These are phyloP conservation scores for Paramecium octaurelia DNA, from an alignment of 73 alveolate species.

Conservation along the genomic window DNA sequence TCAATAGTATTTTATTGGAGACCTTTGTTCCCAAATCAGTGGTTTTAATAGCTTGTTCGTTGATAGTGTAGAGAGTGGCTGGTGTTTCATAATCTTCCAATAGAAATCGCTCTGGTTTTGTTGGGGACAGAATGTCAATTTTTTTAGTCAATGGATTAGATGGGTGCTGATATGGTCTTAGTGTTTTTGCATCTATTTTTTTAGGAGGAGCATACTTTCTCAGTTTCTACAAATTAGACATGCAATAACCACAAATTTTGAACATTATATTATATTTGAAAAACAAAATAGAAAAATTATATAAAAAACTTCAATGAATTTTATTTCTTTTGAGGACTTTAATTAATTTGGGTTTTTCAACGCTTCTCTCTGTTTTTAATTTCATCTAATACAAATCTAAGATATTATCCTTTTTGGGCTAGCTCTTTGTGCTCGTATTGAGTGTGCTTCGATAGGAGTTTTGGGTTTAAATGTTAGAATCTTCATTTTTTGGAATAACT, in stretches of 20 bases:
- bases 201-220: neutral
- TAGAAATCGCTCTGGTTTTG: neutral
- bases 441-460: constrained; percentile 2
- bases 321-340: neutral
- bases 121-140: neutral
- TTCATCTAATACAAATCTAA: neutral
- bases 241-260: neutral
- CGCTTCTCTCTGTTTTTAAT: neutral
- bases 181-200: neutral
- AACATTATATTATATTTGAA: neutral
- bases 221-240: constrained; percentile 1
- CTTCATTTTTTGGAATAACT: neutral
- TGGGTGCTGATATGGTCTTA: neutral
- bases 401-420: neutral
- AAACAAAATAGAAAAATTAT: neutral
- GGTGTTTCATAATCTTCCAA: constrained; percentile 17
- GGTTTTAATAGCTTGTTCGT: neutral
- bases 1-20: neutral
- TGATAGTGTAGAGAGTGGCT: neutral
- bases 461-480: neutral
- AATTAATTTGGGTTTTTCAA: neutral
- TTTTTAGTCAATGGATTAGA: neutral
- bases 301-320: neutral
- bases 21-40: neutral
- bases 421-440: neutral